Base-by-base conservation (phyloP, 2,329 filamentous ascomycete genomes). In the Hypoxylon sp. region DNA sequence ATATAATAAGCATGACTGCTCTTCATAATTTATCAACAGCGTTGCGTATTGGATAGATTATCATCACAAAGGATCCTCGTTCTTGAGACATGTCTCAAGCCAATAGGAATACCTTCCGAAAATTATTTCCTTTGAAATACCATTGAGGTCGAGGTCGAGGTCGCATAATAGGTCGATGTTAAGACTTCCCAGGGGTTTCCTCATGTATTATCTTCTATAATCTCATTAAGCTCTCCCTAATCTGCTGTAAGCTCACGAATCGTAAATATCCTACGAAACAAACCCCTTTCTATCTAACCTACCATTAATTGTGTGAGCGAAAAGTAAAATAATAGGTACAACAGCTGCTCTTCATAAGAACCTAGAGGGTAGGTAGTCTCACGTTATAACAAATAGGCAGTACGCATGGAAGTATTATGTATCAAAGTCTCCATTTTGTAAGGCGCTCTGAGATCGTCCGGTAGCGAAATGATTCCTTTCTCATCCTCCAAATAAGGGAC, bases 61-160 rank as follows among this genome's bases (percentile, higher is more conserved):
- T 58, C 17, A 29, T 17, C 17, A 22, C 17, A 46, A 51, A 26
- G 33, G 33, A 42, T 50, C 46, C 33, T 51, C 31, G 14, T 29
- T 39, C 19, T 14, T 39, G 39, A 1, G 39, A 9, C 19, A 17
- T 37, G 17, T 42, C 37, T 19, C 5, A 54, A 13, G 11, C 46
- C 55, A 61, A 53, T 61, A 52, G 56, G 56, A 52, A 59, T 51
- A 29, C 33, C 35, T 59, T 59, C 56, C 47, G 47, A 60, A 53
- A 14, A 17, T n/a, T 11, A 1, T 5, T 9, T 6, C 19, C 35
- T 37, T 42, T 26, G 10, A 19, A 6, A 42, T 9, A 42, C 37
- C n/a, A 42, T 42, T 8, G n/a, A 5, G 5, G 5, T 39, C 14
- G n/a, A 5, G 5, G 5, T 39, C 14, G 14, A 39, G 37, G 14